Evolutionary conservation across 139 green algal genomes (phyloP), one percentile per base, ranked within the genome.

Genomic region (Mychonastes homosphaera): DNA sequence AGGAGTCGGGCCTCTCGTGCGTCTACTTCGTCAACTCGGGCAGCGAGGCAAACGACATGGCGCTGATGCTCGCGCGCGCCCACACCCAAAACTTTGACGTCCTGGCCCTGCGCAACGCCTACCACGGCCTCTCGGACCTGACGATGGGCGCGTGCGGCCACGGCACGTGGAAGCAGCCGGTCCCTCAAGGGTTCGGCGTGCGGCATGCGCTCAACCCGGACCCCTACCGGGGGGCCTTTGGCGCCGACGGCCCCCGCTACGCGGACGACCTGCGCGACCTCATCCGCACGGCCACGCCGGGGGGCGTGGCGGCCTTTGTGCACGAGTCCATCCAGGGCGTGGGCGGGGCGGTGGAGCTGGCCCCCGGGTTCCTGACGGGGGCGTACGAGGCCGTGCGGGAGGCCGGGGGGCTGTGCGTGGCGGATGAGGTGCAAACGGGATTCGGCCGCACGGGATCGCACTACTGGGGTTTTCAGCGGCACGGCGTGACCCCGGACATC

Each of bases 361-460:
- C 83, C 6, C 64, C 83, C 28, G 91, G 86, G 4, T 98, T 95
- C 78, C 69, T 98, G 56, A 79, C 86, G 2, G 75, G 68, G 10
- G 86, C 77, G 12, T 97, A 98, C 69, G 73, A 95, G 78, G 75
- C 84, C 6, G 53, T 97, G 19, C 74, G 92, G 2, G 75, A 76
- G n/a, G 82, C 84, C 4, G 91, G 91, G 19, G 91, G 91, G 18
- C 46, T 98, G 35, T 95, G 86, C 73, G 94, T 98, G 38, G 88
- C 92, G 0, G 91, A 98, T 63, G 91, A 98, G 70, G 91, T 98
- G 30, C 91, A 98, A 74, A 94, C 87, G 18, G 91, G 91, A n/a
- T 98, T 98, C 70, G 91, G 92, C 13, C 74, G 91, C 55, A 96
- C 86, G 0, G 91, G 91, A 30, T 79, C 65, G 27, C 51, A 88